Percentiles rank a stretch among this genome's conserved stretches.
phyloP scores from a whole-genome alignment of 2,329 filamentous ascomycete genomes.

The Ophiocordyceps australis region DNA sequence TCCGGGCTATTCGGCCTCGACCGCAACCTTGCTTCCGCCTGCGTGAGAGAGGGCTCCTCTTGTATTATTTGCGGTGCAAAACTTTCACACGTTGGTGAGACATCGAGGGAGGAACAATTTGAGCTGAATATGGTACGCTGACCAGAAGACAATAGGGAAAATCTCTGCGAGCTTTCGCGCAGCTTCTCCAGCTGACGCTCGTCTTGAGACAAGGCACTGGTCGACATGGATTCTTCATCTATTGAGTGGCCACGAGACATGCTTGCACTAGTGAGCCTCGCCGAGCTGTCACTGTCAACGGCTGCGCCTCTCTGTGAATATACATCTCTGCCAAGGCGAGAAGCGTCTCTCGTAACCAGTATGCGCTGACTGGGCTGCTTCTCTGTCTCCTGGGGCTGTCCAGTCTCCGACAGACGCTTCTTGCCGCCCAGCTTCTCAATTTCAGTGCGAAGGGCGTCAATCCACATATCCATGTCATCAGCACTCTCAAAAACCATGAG shows the following conservation, averaged over 20 bases:
- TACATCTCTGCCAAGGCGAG: conserved; percentile 15
- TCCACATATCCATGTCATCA: conserved; percentile 62
- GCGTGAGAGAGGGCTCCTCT: conserved; percentile 4
- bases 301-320: neutral
- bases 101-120: conserved; percentile 35
- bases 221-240: conserved; percentile 38
- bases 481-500: conserved; percentile 56
- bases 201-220: conserved; percentile 39
- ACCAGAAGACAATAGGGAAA: conserved; percentile 41
- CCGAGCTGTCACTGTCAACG: conserved; percentile 3
- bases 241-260: conserved; percentile 20
- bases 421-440: conserved; percentile 55
- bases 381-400: conserved; percentile 20
- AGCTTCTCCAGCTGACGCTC: conserved; percentile 38
- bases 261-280: conserved; percentile 6
- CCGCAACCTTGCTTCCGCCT: conserved; percentile 19
- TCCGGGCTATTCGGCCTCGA: conserved; percentile 32
- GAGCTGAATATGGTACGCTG: conserved; percentile 43
- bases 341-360: conserved; percentile 26
- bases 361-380: conserved; percentile 25
- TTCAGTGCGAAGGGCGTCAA: conserved; percentile 46
- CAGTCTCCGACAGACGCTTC: conserved; percentile 41
- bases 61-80: conserved; percentile 15
- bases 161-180: conserved; percentile 34
- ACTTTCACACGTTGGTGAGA: conserved; percentile 34